Evolutionary conservation across 2,329 filamentous ascomycete genomes (phyloP).

Genomic region (Curvularia lunata): DNA sequence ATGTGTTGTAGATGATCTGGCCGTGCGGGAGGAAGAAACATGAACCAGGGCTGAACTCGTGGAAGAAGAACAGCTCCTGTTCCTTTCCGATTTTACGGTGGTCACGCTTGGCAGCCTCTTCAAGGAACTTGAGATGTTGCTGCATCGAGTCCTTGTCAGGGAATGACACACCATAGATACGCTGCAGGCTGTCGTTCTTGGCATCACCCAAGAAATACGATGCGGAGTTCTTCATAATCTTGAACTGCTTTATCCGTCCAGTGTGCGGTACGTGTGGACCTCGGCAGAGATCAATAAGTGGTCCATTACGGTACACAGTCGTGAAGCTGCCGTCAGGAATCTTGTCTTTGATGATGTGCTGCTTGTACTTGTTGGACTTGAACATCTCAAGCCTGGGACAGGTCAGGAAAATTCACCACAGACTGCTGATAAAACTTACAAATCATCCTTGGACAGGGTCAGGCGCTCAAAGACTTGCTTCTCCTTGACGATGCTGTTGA

Average conservation of each 20-base stretch:
- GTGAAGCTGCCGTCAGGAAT: slow-evolving; percentile 87
- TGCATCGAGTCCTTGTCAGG: slow-evolving; percentile 95
- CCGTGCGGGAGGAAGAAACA: slow-evolving; percentile 93
- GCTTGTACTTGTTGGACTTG: slow-evolving; percentile 97
- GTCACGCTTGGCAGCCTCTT: slow-evolving; percentile 97
- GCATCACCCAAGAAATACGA: slow-evolving; percentile 96
- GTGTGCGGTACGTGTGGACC: slow-evolving; percentile 95
- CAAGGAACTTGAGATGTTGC: slow-evolving; percentile 92
- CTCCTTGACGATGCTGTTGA: slow-evolving; percentile 88
- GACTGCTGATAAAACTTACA: slow-evolving; percentile 49
- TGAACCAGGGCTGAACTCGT: slow-evolving; percentile 89
- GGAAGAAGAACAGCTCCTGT: slow-evolving; percentile 97
- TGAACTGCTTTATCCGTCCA: slow-evolving; percentile 90
- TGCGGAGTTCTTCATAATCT: slow-evolving; percentile 84
- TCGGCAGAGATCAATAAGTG: slow-evolving; percentile 92
- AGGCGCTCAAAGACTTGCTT: slow-evolving; percentile 94
- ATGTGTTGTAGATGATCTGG: slow-evolving; percentile 88
- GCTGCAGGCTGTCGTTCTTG: slow-evolving; percentile 91
- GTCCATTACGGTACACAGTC: slow-evolving; percentile 93
- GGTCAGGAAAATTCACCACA: slow-evolving; percentile 1
- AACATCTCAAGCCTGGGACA: slow-evolving; percentile 78
- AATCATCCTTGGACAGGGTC: slow-evolving; percentile 85
- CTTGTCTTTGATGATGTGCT: slow-evolving; percentile 94
- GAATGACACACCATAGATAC: slow-evolving; percentile 96
- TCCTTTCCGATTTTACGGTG: slow-evolving; percentile 93